Evolutionary conservation across 2,329 filamentous ascomycete genomes (phyloP), one percentile per base, ranked within the genome.

Genomic region (Neonectria hederae): DNA sequence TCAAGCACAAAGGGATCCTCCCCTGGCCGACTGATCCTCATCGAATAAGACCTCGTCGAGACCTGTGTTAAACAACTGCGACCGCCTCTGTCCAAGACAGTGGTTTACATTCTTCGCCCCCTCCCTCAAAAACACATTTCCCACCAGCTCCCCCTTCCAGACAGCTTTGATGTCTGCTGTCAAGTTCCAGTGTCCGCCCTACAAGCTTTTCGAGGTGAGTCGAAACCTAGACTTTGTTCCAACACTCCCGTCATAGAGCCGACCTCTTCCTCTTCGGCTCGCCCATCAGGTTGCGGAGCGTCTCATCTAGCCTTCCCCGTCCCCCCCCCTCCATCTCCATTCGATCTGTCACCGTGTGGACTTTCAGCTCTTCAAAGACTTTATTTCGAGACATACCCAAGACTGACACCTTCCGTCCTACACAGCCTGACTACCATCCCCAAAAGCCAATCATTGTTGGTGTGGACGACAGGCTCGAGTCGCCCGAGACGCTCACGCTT

Each of bases 141-240:
- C 71, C 70, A 74, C 66, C 72, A 67, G 67, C 70, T 65, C 75
- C 72, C 73, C 74, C 69, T 76, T 72, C 67, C 73, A 74, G 73
- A 79, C 79, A 80, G 81, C 79, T 85, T 85, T 86, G 78, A 88
- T 88, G 86, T 88, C 86, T 83, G 76, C 82, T 77, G 78, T 80
- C 76, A 87, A 86, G 81, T 85, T 86, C 76, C 83, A 84, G 73
- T 84, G 83, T 75, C 79, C 83, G 74, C 77, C 83, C 69, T 87
- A 87, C 78, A 87, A 86, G 80, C 81, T 86, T 77, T 87, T 84
- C 76, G 84, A 88, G 81, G 85, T 88, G 76, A 86, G 86, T 85
- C 77, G 67, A 69, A 73, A 70, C 71, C 69, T 63, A 75, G 72
- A 79, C 74, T 65, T 65, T 77, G 74, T 74, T 77, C 70, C 74